These are phyloP conservation scores for Phaeoacremonium minimum DNA, from an alignment of 2,329 filamentous ascomycete genomes.

Conservation along the genomic window DNA sequence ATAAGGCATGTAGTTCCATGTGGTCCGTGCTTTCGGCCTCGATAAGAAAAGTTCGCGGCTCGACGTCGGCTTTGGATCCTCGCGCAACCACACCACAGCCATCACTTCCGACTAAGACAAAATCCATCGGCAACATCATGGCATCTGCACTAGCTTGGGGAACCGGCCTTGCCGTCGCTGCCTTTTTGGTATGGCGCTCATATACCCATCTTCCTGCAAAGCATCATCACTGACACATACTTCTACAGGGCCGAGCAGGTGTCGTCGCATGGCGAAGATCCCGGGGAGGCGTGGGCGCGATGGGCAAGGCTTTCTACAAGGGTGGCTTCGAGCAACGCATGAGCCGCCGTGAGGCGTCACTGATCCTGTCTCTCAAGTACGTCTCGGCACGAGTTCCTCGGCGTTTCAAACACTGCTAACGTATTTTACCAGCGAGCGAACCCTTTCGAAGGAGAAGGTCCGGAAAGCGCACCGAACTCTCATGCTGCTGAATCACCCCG, in stretches of 20 bases:
- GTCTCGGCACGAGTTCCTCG: too few relatives aligned
- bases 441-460: constrained; percentile 85
- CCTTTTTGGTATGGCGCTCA: constrained; percentile 49
- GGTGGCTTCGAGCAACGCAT: constrained; percentile 97
- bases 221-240: constrained; percentile 4
- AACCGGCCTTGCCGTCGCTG: constrained; percentile 58
- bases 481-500: constrained; percentile 97
- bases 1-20: too few relatives aligned
- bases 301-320: constrained; percentile 95
- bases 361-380: constrained; percentile 89
- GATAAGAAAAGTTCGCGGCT: too few relatives aligned
- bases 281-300: constrained; percentile 68
- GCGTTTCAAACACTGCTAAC: too few relatives aligned
- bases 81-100: too few relatives aligned
- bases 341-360: constrained; percentile 83
- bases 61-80: too few relatives aligned
- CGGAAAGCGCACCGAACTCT: constrained; percentile 92
- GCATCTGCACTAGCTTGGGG: constrained; percentile 55
- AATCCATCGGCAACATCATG: constrained; percentile 45
- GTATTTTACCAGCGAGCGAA: constrained; percentile 72
- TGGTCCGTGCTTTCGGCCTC: too few relatives aligned
- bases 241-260: constrained; percentile 76
- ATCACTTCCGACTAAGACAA: too few relatives aligned
- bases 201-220: constrained; percentile 3
- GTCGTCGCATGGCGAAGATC: constrained; percentile 84